Evolutionary conservation across 345 rosid genomes (phyloP).

Genomic region (Cardamine chenopodiifolia): DNA sequence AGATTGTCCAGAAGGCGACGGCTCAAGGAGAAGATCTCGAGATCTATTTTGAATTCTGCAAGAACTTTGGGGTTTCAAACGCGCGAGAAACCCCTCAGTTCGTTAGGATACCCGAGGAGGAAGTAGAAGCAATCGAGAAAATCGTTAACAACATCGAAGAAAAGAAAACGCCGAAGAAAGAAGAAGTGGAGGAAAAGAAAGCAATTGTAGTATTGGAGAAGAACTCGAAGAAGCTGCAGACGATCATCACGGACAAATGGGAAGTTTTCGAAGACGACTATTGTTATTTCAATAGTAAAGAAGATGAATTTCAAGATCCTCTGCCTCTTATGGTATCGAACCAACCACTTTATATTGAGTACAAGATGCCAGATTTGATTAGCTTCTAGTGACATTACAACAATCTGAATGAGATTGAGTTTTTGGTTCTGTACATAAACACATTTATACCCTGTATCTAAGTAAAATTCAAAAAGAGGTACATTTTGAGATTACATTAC

Average conservation of each 20-base stretch:
- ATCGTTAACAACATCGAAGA: conserved; percentile 39
- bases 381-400: conserved; percentile 36
- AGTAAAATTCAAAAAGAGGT: conserved; percentile 28
- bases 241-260: conserved; percentile 42
- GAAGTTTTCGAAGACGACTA: conserved; percentile 40
- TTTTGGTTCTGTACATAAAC: conserved; percentile 43
- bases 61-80: conserved; percentile 53
- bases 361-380: conserved; percentile 45
- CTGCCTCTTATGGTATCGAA: conserved; percentile 25
- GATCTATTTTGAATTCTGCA: conserved; percentile 57
- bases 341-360: conserved; percentile 30
- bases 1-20: conserved; percentile 50
- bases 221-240: conserved; percentile 20
- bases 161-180: not conserved
- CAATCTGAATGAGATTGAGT: conserved; percentile 26
- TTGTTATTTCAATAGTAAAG: conserved; percentile 4
- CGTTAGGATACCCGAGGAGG: conserved; percentile 52
- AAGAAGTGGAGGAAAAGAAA: conserved; percentile 27
- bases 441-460: conserved; percentile 26
- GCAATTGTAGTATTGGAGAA: conserved; percentile 31
- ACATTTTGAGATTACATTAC: conserved; percentile 31
- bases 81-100: conserved; percentile 52
- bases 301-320: conserved; percentile 17
- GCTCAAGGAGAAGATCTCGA: conserved; percentile 58
- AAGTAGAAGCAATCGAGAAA: conserved; percentile 51